Evolutionary conservation across 805 yeast species (phyloP), one percentile per base, ranked within the genome.

Genomic region (Lipomyces sp.): DNA sequence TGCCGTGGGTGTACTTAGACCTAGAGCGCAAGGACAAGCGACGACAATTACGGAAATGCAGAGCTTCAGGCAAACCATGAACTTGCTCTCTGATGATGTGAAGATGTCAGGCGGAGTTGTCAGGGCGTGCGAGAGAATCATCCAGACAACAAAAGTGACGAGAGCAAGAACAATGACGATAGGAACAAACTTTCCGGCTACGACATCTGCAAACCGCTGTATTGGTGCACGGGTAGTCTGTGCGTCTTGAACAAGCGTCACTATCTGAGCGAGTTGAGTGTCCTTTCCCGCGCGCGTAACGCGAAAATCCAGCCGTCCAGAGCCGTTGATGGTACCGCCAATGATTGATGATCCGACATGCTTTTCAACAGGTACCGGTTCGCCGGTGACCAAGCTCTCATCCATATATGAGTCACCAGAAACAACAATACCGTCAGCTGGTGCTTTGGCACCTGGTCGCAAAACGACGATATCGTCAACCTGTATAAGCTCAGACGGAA

Each of bases 21-120:
- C 99, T 32, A 95, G 79, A 0, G 99, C 98, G 83, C 99, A 95
- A 0, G 99, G 99, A 78, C 99, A 95, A 1, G 99, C 99, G 59
- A 95, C 98, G 10, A 95, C 97, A 70, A 96, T 85, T 4, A 95
- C 99, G 5, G 96, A 87, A 34, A 95, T 94, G 4, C 96, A 88
- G 57, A 93, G 83, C 73, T 90, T 87, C 64, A 96, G 77, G 74
- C 94, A 88, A 3, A 85, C 85, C 75, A 86, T 87, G 69, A 87
- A 82, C 61, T 83, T 83, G 8, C 92, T 90, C 69, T 84, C 84
- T 29, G 61, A 50, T 15, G 61, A 50, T 10, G 60, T 64, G 74
- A 88, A 87, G 8, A 84, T 80, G 2, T 73, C 75, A 2, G 92
- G 92, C 33, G 84, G 83, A 24, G 75, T 73, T 24, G 67, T 50